Evolutionary conservation across 805 yeast genomes (phyloP), one percentile per base, ranked within the genome.

Genomic region (Schizosaccharomyces octosporus): DNA sequence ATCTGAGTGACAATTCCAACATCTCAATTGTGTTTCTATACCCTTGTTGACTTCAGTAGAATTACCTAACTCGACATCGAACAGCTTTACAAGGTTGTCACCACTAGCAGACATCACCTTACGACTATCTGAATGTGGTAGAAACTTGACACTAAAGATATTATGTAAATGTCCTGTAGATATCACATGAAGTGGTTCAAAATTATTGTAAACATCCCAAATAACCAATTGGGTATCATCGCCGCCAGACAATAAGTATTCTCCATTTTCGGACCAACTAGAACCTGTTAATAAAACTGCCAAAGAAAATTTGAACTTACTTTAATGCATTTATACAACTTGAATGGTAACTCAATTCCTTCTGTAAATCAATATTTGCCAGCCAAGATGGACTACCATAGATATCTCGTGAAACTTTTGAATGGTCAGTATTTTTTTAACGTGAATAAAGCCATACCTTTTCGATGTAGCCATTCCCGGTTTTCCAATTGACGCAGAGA

Each of bases 251-350:
- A 64, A 64, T 24, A 65, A 63, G 15, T 59, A 61, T 11, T 51
- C 60, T 21, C 66, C 66, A 36, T 64, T 63, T 3, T 59, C 55
- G 5, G 66, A 65, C 66, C 66, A 65, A 58, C 63, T 59, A 29
- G 11, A 6, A 2, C 19, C 5, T 51, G 57, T 51, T 24, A 51
- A 39, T 29, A 21, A 24, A 24, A 29, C 13, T 7, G 36, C 21
- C 31, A 21, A 6, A 5, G 13, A 29, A 24, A 17, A 29, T 9
- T 17, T 19, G 9, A 7, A 51, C 36, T 24, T 24, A 51, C 57
- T 29, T 17, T 21, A 65, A 45, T 4, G 66, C 59, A 51, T 65
- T 65, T 31, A 65, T 55, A 42, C 66, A 65, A 5, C 66, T 66
- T 7, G 62, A 41, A 48, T 65, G 66, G 7, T 63, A 17, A n/a